Evolutionary conservation across 2,329 filamentous ascomycete genomes (phyloP).

Genomic region (Penicillium thymicola): DNA sequence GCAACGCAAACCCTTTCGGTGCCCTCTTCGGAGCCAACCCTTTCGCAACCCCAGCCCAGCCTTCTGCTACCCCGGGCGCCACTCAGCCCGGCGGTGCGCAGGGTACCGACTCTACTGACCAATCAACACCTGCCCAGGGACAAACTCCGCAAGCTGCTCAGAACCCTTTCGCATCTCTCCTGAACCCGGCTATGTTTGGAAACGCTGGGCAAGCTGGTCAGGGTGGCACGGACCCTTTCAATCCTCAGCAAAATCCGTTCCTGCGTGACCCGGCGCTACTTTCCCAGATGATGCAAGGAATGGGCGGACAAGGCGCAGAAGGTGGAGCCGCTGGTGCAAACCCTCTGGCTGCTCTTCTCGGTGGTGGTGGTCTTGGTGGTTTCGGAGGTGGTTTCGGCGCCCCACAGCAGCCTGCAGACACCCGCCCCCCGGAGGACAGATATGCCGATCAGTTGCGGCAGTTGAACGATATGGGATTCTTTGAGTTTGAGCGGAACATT

Average conservation of each 20-base stretch:
- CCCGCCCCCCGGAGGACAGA: slow-evolving; percentile 84
- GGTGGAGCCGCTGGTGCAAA: slow-evolving; percentile 39
- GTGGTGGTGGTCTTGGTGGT: slow-evolving; percentile 45
- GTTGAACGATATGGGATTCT: slow-evolving; percentile 98
- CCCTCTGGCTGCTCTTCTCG: slow-evolving; percentile 49
- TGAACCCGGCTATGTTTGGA: slow-evolving; percentile 47
- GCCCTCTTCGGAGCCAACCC: slow-evolving; percentile 51
- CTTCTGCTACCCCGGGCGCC: slow-evolving; percentile 32
- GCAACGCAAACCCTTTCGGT: slow-evolving; percentile 52
- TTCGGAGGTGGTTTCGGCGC: slow-evolving; percentile 41
- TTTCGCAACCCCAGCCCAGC: slow-evolving; percentile 24
- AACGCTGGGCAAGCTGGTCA: slow-evolving; percentile 34
- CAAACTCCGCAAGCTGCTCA: slow-evolving; percentile 43
- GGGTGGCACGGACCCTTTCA: slow-evolving; percentile 46
- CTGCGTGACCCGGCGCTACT: slow-evolving; percentile 60
- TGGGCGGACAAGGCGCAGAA: slow-evolving; percentile 41
- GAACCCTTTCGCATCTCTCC: slow-evolving; percentile 69
- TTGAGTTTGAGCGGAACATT: slow-evolving; percentile 91
- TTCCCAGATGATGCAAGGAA: slow-evolving; percentile 54
- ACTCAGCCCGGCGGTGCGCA: slow-evolving; percentile 31
- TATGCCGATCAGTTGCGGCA: slow-evolving; percentile 88
- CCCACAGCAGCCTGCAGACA: slow-evolving; percentile 66
- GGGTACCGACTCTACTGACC: slow-evolving; percentile 27
- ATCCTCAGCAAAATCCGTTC: slow-evolving; percentile 51
- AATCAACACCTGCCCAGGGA: slow-evolving; percentile 30